Percentiles rank a stretch among this genome's conserved stretches.
phyloP scores from a whole-genome alignment of 1,284 basidiomycete genomes.

The Puccinia novopanici region DNA sequence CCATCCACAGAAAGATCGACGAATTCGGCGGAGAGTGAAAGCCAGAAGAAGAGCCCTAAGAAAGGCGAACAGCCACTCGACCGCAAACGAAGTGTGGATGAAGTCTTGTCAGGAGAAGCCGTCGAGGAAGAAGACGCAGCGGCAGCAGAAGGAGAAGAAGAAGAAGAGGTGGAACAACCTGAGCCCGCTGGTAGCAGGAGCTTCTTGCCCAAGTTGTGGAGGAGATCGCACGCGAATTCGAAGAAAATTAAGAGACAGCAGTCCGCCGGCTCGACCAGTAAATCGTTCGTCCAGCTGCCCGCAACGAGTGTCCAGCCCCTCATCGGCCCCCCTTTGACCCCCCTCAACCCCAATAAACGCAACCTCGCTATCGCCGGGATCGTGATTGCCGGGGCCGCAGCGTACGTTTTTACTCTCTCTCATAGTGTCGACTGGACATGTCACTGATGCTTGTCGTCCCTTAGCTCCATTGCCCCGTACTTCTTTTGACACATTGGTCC shows the following conservation, averaged over 20 bases:
- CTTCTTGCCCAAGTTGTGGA: slow-evolving; percentile 30
- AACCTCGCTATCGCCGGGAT: slow-evolving; percentile 40
- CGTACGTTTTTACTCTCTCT: slow-evolving; percentile 25
- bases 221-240: neutral
- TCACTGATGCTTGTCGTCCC: neutral
- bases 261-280: neutral
- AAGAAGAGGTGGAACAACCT: neutral
- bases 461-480: slow-evolving; percentile 5
- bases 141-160: no score
- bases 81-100: slow-evolving; percentile 23
- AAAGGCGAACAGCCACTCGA: neutral
- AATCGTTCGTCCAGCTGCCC: neutral
- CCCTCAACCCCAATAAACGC: slow-evolving; percentile 21
- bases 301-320: neutral
- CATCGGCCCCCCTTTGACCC: neutral
- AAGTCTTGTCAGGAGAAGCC: neutral
- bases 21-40: neutral
- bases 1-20: slow-evolving; percentile 1
- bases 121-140: neutral
- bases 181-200: neutral
- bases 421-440: neutral
- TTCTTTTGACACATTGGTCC: neutral
- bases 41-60: neutral
- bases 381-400: slow-evolving; percentile 44
- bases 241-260: slow-evolving; percentile 7